These are phyloP conservation scores for Colletotrichum sp. DNA, from an alignment of 2,329 filamentous ascomycete genomes.

Conservation along the genomic window DNA sequence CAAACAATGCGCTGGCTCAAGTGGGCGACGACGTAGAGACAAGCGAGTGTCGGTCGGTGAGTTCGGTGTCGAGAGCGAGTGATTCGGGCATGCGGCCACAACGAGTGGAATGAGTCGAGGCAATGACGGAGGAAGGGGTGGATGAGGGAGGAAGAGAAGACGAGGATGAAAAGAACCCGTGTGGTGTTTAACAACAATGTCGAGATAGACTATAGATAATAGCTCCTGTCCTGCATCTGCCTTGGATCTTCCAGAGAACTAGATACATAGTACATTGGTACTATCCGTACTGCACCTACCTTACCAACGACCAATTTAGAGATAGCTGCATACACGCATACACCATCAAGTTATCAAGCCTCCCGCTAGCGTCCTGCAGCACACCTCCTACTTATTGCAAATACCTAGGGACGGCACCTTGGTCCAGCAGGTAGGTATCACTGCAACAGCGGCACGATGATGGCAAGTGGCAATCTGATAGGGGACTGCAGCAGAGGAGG, in stretches of 20 bases:
- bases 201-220: not conserved
- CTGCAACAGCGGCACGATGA: slow-evolving; percentile 1
- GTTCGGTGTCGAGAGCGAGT: not conserved
- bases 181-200: not conserved
- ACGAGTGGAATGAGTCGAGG: not conserved
- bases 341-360: not conserved
- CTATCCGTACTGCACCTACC: not conserved
- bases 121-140: not conserved
- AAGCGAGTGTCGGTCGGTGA: not conserved
- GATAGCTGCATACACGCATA: not conserved
- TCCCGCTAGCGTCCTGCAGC: not conserved
- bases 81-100: not conserved
- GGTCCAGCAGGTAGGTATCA: not conserved
- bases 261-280: not conserved
- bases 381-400: not conserved
- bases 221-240: not conserved
- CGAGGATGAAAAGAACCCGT: not conserved
- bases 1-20: not conserved
- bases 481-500: not conserved
- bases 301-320: not conserved
- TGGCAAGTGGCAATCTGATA: slow-evolving; percentile 1
- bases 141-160: not conserved
- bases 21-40: not conserved
- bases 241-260: slow-evolving; percentile 3
- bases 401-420: not conserved